A percentile compares a stretch with the other conserved stretches of the same genome.
phyloP scores from a whole-genome alignment of 179 eudicot genomes.

The Nepenthes alata region DNA sequence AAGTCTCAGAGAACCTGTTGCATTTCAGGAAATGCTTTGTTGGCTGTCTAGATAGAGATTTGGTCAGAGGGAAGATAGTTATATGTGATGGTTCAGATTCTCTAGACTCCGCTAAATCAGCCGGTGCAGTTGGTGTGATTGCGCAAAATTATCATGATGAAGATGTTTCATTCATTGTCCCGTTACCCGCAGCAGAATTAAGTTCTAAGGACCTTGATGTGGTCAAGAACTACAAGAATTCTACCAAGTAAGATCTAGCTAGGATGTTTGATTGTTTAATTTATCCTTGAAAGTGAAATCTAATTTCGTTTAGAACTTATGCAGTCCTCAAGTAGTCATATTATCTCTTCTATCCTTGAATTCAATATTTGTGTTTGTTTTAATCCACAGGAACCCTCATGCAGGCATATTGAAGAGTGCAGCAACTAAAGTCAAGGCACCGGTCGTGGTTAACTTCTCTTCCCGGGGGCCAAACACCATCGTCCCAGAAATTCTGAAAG shows the following conservation, averaged over 20 bases:
- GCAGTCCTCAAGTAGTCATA: no score
- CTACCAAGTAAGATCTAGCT: not conserved
- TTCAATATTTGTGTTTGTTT: not conserved
- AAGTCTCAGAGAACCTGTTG: not conserved
- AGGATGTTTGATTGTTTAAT: not conserved
- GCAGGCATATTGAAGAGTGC: conserved; percentile 6
- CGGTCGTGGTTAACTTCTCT: conserved; percentile 8
- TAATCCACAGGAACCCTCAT: not conserved
- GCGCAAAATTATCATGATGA: not conserved
- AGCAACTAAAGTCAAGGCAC: not conserved
- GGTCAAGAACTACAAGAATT: not conserved
- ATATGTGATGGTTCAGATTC: conserved; percentile 1
- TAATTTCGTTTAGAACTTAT: no score
- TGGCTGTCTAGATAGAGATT: conserved; percentile 5
- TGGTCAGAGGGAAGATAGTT: conserved; percentile 8
- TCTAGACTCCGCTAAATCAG: not conserved
- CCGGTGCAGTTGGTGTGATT: not conserved
- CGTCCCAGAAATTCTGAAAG: conserved; percentile 5
- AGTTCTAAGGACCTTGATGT: not conserved
- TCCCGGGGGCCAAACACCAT: conserved; percentile 6
- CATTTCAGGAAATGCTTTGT: not conserved
- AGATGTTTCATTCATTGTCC: not conserved
- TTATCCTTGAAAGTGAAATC: not conserved
- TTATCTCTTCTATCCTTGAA: no score
- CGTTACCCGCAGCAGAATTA: conserved; percentile 5